phyloP scores from a whole-genome alignment of 495 filamentous ascomycete species.

The Penicillium lagena region DNA sequence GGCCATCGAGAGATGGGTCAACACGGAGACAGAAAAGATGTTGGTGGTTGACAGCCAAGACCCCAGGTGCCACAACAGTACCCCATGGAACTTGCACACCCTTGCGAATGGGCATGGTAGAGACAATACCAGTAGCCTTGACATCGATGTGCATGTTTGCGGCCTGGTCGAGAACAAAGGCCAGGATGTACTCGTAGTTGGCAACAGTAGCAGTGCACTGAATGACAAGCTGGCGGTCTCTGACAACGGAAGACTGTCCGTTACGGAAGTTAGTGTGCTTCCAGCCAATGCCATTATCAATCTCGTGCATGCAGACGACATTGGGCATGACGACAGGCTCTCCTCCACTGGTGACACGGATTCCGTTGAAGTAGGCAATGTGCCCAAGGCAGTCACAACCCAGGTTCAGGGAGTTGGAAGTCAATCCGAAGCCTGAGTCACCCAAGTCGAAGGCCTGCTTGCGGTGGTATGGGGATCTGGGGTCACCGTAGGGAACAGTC shows the following conservation, averaged over 20 bases:
- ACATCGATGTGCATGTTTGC: conserved; percentile 77
- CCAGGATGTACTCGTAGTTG: conserved; percentile 84
- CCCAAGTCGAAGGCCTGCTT: conserved; percentile 70
- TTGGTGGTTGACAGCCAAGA: conserved; percentile 73
- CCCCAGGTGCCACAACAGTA: conserved; percentile 80
- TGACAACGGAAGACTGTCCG: conserved; percentile 51
- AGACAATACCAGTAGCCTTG: conserved; percentile 82
- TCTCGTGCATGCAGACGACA: conserved; percentile 63
- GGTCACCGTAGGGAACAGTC: conserved; percentile 63
- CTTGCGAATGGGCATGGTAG: conserved; percentile 56
- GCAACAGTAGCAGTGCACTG: conserved; percentile 73
- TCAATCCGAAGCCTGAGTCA: conserved; percentile 59
- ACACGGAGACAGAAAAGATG: conserved; percentile 89
- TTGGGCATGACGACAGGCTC: conserved; percentile 48
- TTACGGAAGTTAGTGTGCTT: conserved; percentile 67
- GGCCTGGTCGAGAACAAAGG: conserved; percentile 80
- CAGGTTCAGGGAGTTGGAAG: conserved; percentile 60
- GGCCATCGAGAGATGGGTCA: conserved; percentile 76
- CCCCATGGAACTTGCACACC: conserved; percentile 60
- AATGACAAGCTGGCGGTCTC: conserved; percentile 55
- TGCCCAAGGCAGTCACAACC: conserved; percentile 66
- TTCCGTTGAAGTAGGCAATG: conserved; percentile 59
- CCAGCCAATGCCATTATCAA: conserved; percentile 60
- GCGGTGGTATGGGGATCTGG: conserved; percentile 60
- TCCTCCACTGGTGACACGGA: conserved; percentile 48